Percentiles rank a stretch among this genome's conserved stretches.
These are phyloP conservation scores for Nannochloris sp. DNA, from an alignment of 139 green algal species.

Conservation along the genomic window DNA sequence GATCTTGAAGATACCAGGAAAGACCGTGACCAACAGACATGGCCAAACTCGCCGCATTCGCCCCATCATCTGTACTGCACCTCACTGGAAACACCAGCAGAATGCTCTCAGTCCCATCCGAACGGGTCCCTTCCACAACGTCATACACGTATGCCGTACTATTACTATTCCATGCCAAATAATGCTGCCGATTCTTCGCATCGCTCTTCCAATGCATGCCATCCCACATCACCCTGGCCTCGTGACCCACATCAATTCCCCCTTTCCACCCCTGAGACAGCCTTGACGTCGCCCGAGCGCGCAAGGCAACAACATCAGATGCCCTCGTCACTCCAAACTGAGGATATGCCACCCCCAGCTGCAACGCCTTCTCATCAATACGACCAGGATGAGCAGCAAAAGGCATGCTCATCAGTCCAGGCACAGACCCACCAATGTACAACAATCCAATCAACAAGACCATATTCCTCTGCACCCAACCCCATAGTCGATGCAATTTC, in stretches of 20 bases:
- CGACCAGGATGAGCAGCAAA: conserved; percentile 8
- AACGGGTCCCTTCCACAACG: too few relatives aligned
- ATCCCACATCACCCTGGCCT: too few relatives aligned
- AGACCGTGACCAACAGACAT: neutral
- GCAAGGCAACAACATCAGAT: neutral
- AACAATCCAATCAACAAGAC: too few relatives aligned
- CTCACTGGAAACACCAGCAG: conserved; percentile 6
- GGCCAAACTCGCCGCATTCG: neutral
- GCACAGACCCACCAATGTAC: too few relatives aligned
- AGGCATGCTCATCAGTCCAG: conserved; percentile 6
- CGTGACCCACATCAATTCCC: too few relatives aligned
- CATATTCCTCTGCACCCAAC: too few relatives aligned
- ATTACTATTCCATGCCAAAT: neutral
- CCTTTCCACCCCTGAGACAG: too few relatives aligned
- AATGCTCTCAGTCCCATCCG: conserved; percentile 10
- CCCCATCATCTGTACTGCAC: neutral
- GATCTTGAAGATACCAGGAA: neutral
- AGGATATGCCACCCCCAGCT: conserved; percentile 8
- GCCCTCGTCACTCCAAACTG: neutral
- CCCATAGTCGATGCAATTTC: too few relatives aligned
- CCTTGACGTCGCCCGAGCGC: too few relatives aligned
- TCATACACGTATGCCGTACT: neutral
- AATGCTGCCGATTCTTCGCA: too few relatives aligned
- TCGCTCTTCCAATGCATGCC: too few relatives aligned
- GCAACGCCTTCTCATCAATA: conserved; percentile 29